Base-by-base conservation (phyloP, 75 land plant species). In the Cunninghamia lanceolata region DNA sequence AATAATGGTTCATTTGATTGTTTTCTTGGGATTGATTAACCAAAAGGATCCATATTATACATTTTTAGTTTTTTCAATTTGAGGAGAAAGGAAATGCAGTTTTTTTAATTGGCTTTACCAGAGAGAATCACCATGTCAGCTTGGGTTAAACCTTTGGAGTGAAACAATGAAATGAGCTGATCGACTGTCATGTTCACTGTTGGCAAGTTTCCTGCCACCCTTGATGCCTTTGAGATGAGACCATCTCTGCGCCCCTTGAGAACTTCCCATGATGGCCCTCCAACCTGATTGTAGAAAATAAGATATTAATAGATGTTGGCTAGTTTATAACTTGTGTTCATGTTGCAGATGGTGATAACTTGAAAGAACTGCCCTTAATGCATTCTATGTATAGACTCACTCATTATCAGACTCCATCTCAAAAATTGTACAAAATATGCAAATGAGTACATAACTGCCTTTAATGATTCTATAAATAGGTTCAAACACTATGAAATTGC, bases 101-200 rank as follows among this genome's bases (percentile, higher is more conserved):
- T 73, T 2, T 13, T 15, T 35, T 80, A 10, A 14, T 39, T 40
- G 82, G 30, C 16, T 39, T 54, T 88, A 90, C 91, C 91, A 36
- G 90, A 87, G 73, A 95, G 90, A 13, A 87, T 93, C 25, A 94
- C 92, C 94, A 93, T 86, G 46, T 94, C 95, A 28, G 71, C 82
- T 35, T 73, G 47, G 36, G 87, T 47, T 63, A 93, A 82, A n/a
- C 93, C 90, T 71, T 93, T 90, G 34, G 82, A 30, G 3, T 36
- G 39, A 78, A 93, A 94, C 4, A 87, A 56, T 6, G 50, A 36
- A 53, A 80, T 83, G 16, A 94, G 89, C 56, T 85, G 52, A 15
- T 88, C 71, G 8, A 94, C 84, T 45, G 88, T 46, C 84, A 82
- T 56, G 78, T 73, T 87, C 19, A 91, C 84, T 25, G 19, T 28